These are phyloP conservation scores for Apiospora aurea DNA, from an alignment of 2,329 filamentous ascomycete genomes.

Conservation along the genomic window DNA sequence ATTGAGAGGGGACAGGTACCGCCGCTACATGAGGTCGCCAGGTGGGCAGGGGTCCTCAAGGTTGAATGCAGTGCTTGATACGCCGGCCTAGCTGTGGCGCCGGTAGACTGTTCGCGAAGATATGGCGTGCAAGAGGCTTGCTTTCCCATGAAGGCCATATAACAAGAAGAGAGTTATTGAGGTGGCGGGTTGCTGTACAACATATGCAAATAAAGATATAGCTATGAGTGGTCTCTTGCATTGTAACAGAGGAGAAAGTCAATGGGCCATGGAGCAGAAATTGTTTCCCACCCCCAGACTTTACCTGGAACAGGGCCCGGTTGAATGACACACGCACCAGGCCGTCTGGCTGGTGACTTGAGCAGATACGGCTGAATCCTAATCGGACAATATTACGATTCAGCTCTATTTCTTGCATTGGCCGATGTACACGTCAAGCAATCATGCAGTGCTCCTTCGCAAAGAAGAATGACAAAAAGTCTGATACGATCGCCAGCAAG, in stretches of 20 bases:
- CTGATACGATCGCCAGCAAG: neutral
- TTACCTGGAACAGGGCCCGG: constrained; percentile 4
- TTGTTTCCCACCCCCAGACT: neutral
- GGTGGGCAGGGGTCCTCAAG: neutral
- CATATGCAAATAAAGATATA: neutral
- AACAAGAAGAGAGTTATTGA: neutral
- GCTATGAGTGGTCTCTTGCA: neutral
- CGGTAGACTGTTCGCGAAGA: neutral
- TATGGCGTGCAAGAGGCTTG: neutral
- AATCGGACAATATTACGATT: neutral
- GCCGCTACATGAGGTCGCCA: neutral
- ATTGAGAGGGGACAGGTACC: neutral
- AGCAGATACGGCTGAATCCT: neutral
- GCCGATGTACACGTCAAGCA: neutral
- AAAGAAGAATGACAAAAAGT: neutral
- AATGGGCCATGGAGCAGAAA: constrained; percentile 5
- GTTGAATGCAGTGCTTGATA: constrained; percentile 7
- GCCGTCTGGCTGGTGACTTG: neutral
- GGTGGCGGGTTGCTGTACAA: constrained; percentile 8
- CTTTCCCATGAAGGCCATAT: neutral
- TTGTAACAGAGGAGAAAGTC: constrained; percentile 5
- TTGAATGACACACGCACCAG: constrained; percentile 15
- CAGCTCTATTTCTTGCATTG: neutral
- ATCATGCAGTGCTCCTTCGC: neutral
- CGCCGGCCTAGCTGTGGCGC: neutral